A percentile compares a stretch with the other conserved stretches of the same genome.
Conservation (phyloP, 2,329 filamentous ascomycete genomes). For the Colletotrichum caudatum region DNA sequence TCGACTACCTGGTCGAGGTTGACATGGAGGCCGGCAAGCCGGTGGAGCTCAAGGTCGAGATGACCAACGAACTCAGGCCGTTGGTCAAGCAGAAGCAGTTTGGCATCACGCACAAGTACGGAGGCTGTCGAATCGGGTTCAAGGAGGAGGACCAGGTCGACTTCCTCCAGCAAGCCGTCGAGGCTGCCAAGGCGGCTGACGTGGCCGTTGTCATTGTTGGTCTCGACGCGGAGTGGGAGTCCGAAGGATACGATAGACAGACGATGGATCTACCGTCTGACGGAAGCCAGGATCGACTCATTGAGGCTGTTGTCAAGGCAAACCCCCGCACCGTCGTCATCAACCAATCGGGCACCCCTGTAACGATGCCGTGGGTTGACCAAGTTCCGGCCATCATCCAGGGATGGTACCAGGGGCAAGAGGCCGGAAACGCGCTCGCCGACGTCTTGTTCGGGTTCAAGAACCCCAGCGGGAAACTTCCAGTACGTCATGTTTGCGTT, state of each 20-base stretch:
- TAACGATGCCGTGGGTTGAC: constrained; percentile 77
- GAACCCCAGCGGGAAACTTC: constrained; percentile 77
- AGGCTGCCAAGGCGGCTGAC: constrained; percentile 71
- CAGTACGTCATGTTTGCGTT: constrained; percentile 54
- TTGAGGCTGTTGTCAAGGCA: constrained; percentile 70
- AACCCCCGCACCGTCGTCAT: constrained; percentile 77
- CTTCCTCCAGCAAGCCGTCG: constrained; percentile 74
- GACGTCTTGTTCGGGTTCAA: constrained; percentile 73
- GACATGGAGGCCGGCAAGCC: constrained; percentile 70
- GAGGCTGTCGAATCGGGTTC: constrained; percentile 78
- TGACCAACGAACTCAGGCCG: constrained; percentile 75
- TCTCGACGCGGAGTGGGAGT: constrained; percentile 80
- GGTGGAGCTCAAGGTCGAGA: constrained; percentile 72
- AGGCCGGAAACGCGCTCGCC: constrained; percentile 76
- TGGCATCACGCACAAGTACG: constrained; percentile 73
- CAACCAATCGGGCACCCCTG: constrained; percentile 76
- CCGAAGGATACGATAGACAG: constrained; percentile 79
- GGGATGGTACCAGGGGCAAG: constrained; percentile 81
- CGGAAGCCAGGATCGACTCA: constrained; percentile 71
- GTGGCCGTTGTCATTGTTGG: constrained; percentile 77
- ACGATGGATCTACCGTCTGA: constrained; percentile 76
- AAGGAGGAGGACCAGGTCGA: constrained; percentile 73
- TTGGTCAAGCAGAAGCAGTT: constrained; percentile 68
- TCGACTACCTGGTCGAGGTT: constrained; percentile 72
- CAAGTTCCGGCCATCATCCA: constrained; percentile 75